Evolutionary conservation across 176 grass and related monocot genomes (phyloP).

Genomic region (Avena atlantica): DNA sequence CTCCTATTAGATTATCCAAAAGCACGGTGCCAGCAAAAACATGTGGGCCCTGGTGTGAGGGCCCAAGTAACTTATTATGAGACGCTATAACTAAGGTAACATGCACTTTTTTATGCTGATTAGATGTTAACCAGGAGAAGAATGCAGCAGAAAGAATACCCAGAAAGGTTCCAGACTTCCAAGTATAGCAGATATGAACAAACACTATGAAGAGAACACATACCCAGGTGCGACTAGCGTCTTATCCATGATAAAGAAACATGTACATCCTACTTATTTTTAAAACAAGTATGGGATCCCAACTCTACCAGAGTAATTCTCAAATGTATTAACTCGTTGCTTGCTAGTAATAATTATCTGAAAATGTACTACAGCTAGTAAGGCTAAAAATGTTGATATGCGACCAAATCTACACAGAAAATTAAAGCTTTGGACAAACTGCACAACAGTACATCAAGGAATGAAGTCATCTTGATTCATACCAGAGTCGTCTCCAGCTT

Average conservation of each 20-base stretch:
- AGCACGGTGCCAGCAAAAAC: neutral
- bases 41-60: neutral
- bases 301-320: neutral
- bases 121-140: neutral
- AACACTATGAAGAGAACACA: slow-evolving; percentile 7
- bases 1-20: slow-evolving; percentile 29
- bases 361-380: neutral
- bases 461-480: slow-evolving; percentile 38
- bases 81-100: neutral
- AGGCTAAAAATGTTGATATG: neutral
- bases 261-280: neutral
- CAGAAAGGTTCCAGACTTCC: neutral
- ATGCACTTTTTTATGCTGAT: neutral
- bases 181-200: neutral
- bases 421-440: neutral
- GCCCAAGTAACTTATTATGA: neutral
- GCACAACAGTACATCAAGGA: neutral
- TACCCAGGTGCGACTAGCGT: neutral
- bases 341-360: neutral
- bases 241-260: slow-evolving; percentile 7
- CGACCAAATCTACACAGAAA: neutral
- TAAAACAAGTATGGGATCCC: neutral
- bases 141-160: neutral
- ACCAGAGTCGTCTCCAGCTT: slow-evolving; percentile 87
- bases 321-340: neutral